These are phyloP conservation scores for Chrysophaeum taylorii DNA, from an alignment of 352 stramenopile genomes.

Conservation along the genomic window DNA sequence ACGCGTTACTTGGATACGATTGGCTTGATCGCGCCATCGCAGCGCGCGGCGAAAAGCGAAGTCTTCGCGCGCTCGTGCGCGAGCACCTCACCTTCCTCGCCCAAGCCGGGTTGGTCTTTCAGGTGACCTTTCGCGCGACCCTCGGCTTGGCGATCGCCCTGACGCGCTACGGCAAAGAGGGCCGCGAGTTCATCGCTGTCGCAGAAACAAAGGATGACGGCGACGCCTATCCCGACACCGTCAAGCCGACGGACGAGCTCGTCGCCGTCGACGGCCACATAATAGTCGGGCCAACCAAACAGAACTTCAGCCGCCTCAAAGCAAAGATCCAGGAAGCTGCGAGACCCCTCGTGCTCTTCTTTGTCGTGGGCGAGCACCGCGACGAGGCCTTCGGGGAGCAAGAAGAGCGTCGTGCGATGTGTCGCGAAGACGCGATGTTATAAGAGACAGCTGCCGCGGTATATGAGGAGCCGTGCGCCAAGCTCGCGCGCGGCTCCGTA, in stretches of 20 bases:
- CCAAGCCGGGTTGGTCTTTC: background rate
- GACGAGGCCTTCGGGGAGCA: slow-evolving; percentile 7
- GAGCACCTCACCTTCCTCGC: background rate
- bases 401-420: background rate
- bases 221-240: background rate
- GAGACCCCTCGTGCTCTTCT: background rate
- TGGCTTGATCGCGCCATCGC: too few species aligned
- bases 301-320: background rate
- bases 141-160: background rate
- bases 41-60: too few species aligned
- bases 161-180: background rate
- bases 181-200: background rate
- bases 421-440: too few species aligned
- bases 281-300: background rate
- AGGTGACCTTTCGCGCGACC: background rate
- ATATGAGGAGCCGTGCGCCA: too few species aligned
- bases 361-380: background rate
- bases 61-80: too few species aligned
- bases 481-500: too few species aligned
- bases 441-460: too few species aligned
- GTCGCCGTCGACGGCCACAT: background rate
- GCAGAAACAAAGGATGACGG: background rate
- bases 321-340: background rate
- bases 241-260: slow-evolving; percentile 10
- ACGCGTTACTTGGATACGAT: too few species aligned